Base-by-base conservation (phyloP, 768 basidiomycete genomes). In the Panaeolus papilionaceus region DNA sequence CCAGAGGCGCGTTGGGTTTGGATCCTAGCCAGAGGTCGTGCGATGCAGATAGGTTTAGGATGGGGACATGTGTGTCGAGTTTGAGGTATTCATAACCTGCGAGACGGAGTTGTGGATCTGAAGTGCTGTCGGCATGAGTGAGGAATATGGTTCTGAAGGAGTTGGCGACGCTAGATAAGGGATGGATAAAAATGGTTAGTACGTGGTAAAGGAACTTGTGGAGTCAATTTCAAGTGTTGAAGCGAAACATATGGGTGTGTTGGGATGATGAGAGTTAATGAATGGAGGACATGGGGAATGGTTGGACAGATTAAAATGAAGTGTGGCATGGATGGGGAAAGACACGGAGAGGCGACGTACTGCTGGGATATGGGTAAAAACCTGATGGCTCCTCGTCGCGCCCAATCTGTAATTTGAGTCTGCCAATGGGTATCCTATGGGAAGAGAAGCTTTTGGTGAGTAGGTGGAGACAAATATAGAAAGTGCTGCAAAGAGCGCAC, bases 21-120 rank as follows among this genome's bases (percentile, higher is more conserved):
- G 54, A 33, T 33, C 26, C 14, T 16, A 33, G 10, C 54, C 54
- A 58, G 33, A 58, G 28, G 8, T 58, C 54, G 10, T 58, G 14
- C 11, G 54, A 58, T 4, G 28, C 44, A 1, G 28, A 33, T 1
- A 64, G 23, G 38, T 45, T 45, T 2, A 64, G 44, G 44, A 64
- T 23, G 45, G 64, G 64, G 47, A 64, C 49, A 16, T 64, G 64
- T 14, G 49, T 47, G 64, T 64, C 64, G 1, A 64, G 45, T 51
- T 64, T 49, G 12, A 64, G 26, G 45, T 64, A 49, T 37, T 64
- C 64, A 12, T 58, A 58, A 0, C 54, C 54, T 58, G 54, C 54
- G 6, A 58, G 54, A 33, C 54, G 26, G 33, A 58, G 9, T 3
- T 4, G 10, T 6, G 26, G 33, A 16, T 58, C 54, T 3, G 4